phyloP scores from a whole-genome alignment of 108 stramenopile species.

The Bacterosira constricta region DNA sequence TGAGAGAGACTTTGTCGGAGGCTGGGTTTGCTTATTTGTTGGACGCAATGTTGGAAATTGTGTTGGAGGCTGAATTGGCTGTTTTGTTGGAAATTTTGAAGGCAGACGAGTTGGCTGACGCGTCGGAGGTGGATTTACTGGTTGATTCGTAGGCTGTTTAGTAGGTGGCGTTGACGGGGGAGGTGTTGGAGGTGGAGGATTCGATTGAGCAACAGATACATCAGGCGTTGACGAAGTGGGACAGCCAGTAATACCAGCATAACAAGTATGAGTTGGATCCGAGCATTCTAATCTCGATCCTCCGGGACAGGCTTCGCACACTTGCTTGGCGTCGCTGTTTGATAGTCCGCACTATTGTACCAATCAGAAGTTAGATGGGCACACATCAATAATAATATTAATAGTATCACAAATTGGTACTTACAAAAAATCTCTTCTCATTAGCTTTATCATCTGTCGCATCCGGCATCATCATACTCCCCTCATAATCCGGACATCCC shows the following conservation, averaged over 20 bases:
- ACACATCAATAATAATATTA: no score
- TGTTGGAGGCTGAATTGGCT: not conserved
- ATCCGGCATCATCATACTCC: constrained; percentile 30
- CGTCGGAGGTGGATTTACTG: not conserved
- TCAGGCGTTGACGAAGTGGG: no score
- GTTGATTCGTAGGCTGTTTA: no score
- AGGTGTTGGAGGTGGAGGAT: no score
- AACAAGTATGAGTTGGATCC: constrained; percentile 35
- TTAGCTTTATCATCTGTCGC: constrained; percentile 38
- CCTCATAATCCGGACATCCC: constrained; percentile 32
- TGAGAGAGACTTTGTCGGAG: no score
- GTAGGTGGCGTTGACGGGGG: no score
- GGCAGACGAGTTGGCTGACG: no score
- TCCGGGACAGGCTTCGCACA: constrained; percentile 43
- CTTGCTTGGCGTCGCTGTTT: constrained; percentile 19
- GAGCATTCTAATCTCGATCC: constrained; percentile 37
- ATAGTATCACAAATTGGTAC: no score
- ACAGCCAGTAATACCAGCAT: constrained; percentile 45
- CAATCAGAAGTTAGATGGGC: no score
- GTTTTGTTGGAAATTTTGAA: not conserved
- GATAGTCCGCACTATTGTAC: constrained; percentile 29
- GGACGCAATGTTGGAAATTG: constrained; percentile 5
- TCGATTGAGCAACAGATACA: no score
- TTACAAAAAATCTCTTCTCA: constrained; percentile 31
- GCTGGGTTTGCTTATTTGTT: not conserved